Evolutionary conservation across 2,329 filamentous ascomycete species (phyloP), one percentile per base, ranked within the genome.

Genomic region (Fusarium pseudograminearum): DNA sequence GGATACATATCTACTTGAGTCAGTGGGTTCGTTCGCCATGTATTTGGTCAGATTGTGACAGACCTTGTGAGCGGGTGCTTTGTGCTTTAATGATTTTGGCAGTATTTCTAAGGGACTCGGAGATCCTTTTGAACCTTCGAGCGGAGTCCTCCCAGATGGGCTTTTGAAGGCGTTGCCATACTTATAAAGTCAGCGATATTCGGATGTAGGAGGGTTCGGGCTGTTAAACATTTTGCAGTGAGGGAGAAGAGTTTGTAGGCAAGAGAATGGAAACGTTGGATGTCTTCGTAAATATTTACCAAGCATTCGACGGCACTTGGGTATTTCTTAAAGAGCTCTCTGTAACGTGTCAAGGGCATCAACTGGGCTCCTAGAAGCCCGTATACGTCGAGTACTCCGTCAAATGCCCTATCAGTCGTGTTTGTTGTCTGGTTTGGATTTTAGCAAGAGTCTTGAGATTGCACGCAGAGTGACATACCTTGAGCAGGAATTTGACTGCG

Each of bases 121-220:
- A 36, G 36, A 63, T 16, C 2, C 5, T 55, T 7, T 34, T 47
- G 3, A 63, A 63, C 0, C 20, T 11, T 0, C 0, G 8, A 2
- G 20, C 1, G 1, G 34, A 30, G 4, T 62, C 47, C 3, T 56
- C 60, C 60, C 60, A 63, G 5, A 62, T 46, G 1, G 60, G 42
- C 1, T 26, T 63, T n/a, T 63, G 60, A 2, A 63, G 57, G 2
- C 57, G 57, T 3, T 62, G 60, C 60, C 60, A 63, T 42, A 63
- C 60, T 63, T 5, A 1, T 1, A 7, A 18, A 3, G 6, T 30
- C 9, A 0, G 10, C 24, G 0, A 14, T 22, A 6, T 3, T 22
- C 14, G 4, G 12, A 18, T 14, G 18, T 10, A 30, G 2, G 7
- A 5, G 5, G 5, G 2, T 2, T 20, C 2, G 14, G 2, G n/a